These are phyloP conservation scores for Casuarina cunninghamiana DNA, from an alignment of 306 rosid genomes.

Conservation along the genomic window DNA sequence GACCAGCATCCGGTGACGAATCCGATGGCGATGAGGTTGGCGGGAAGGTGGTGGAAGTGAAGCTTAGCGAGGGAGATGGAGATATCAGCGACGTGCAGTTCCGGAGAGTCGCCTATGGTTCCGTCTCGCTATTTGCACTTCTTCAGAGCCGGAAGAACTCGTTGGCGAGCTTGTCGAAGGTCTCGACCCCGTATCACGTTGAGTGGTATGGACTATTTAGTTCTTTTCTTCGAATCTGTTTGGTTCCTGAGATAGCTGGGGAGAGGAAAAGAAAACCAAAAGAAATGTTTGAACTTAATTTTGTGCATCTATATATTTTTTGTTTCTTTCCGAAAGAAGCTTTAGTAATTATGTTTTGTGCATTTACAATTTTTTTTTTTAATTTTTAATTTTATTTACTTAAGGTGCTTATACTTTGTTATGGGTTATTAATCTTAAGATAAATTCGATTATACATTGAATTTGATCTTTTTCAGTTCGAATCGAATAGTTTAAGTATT, in stretches of 20 bases:
- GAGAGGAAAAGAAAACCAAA: neutral
- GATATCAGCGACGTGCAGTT: conserved; percentile 56
- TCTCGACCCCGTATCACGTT: conserved; percentile 52
- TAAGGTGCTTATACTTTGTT: neutral
- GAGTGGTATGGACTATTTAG: conserved; percentile 56
- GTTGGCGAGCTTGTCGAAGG: conserved; percentile 46
- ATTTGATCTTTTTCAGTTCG: neutral
- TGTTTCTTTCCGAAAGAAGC: neutral
- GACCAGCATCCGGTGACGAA: conserved; percentile 17
- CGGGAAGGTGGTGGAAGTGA: conserved; percentile 74
- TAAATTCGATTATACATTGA: neutral
- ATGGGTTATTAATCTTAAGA: neutral
- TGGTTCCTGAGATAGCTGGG: conserved; percentile 3
- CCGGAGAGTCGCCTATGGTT: conserved; percentile 79
- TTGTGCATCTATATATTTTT: too few species aligned
- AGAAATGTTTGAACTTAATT: neutral
- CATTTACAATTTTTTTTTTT: neutral
- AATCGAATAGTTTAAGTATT: neutral
- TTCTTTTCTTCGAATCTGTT: neutral
- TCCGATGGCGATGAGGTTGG: conserved; percentile 36
- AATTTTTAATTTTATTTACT: too few species aligned
- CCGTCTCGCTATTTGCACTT: conserved; percentile 78
- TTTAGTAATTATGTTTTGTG: neutral
- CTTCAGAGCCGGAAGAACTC: conserved; percentile 81
- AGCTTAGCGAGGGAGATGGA: conserved; percentile 56